Conservation (phyloP, 2,329 filamentous ascomycete species). For the Didymella pomorum region DNA sequence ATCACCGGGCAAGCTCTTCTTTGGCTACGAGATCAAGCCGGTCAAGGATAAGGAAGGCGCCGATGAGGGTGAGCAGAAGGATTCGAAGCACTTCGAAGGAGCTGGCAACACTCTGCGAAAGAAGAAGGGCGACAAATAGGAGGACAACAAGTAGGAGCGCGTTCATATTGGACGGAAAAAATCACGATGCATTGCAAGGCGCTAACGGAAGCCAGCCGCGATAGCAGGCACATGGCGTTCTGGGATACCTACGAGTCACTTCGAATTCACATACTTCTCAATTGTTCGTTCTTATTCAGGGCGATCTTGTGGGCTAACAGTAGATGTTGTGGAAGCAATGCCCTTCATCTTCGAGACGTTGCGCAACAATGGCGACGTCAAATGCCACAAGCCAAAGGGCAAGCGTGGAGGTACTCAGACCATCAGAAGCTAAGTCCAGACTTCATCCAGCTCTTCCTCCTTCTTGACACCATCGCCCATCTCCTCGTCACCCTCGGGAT, state of each 20-base stretch:
- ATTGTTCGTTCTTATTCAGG: neutral
- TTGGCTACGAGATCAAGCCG: constrained; percentile 92
- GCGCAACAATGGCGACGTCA: neutral
- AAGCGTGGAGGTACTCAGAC: neutral
- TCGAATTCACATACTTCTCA: constrained; percentile 7
- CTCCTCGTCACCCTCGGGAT: constrained; percentile 7
- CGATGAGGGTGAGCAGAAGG: constrained; percentile 65
- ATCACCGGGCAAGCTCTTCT: constrained; percentile 90
- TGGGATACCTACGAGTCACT: constrained; percentile 14
- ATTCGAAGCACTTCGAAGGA: constrained; percentile 76
- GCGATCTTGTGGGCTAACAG: neutral
- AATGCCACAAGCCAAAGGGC: neutral
- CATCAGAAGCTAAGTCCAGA: too few species aligned
- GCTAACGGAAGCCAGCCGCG: constrained; percentile 24
- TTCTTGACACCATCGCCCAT: constrained; percentile 1
- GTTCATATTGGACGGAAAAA: constrained; percentile 1
- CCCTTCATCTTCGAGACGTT: too few species aligned
- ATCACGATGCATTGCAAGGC: constrained; percentile 29
- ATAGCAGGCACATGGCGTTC: constrained; percentile 17
- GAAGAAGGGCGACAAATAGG: constrained; percentile 66
- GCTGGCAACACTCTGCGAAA: constrained; percentile 84
- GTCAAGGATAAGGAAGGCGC: constrained; percentile 76
- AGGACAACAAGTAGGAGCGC: too few species aligned
- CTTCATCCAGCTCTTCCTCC: neutral
- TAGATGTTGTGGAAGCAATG: neutral